Base-by-base conservation (phyloP, 768 basidiomycete species). In the Podaxis sp. region DNA sequence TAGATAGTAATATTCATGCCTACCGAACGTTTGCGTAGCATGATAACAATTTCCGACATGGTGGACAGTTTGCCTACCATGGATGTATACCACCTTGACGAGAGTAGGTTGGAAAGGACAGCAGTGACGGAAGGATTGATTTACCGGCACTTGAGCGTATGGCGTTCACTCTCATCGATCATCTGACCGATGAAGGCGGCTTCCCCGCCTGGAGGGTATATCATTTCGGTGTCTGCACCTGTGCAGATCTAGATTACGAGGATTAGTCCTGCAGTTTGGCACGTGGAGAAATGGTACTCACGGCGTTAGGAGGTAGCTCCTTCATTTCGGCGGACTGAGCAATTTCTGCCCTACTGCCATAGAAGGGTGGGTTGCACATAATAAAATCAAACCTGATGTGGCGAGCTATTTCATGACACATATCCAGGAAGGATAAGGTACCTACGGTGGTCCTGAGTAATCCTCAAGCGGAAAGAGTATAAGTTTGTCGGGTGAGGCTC, bases 341-440 rank as follows among this genome's bases (percentile, higher is more conserved):
- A 7, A 95, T 82, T 62, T 99, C 96, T 33, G 87, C 84, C 0
- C 72, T 69, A 61, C 87, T 91, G n/a, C 78, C 71, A 70, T 97
- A 99, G 74, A 99, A 99, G 0, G 96, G 96, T 0, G 96, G 96
- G 72, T 99, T 99, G 75, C 96, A 98, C 87, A 99, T 93, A 0
- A 88, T 86, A 66, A 96, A 94, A 62, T 90, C 85, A 68, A 87
- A 86, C 3, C 84, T 87, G 57, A 11, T 10, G 7, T 11, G 4
- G 3, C 28, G 11, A 1, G 10, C 46, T 7, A n/a, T 26, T 7
- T 8, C 36, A 28, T 41, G 46, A 28, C 17, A 46, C 22, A 28
- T 41, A 53, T 4, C 17, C 41, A 49, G n/a, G 41, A 13, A 36
- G 3, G 22, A 36, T 7, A 33, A 10, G 17, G 28, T 46, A 65